Conservation (phyloP, 1,139 yeast species). For the Yamadazyma taylorii region DNA sequence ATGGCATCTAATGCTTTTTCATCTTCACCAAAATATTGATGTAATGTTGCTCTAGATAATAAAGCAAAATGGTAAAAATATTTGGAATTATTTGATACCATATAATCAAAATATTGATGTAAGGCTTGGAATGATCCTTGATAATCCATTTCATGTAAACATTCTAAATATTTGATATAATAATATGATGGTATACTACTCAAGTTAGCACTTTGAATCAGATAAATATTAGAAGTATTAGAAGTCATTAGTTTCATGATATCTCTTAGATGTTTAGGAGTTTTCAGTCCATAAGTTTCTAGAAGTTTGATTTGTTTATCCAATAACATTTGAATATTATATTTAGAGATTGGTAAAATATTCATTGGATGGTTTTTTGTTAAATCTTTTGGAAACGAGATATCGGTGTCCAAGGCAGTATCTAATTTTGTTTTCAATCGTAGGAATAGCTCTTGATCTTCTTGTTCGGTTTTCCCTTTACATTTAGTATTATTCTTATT, state of each 20-base stretch:
- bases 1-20: conserved; percentile 77
- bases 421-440: conserved; percentile 23
- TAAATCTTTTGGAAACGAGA: conserved; percentile 18
- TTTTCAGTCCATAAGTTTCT: conserved; percentile 53
- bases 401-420: conserved; percentile 19
- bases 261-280: conserved; percentile 46
- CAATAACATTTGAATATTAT: conserved; percentile 52
- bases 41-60: conserved; percentile 73
- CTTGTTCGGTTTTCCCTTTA: conserved; percentile 10
- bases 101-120: conserved; percentile 84
- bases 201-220: conserved; percentile 47
- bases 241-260: conserved; percentile 48
- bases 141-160: conserved; percentile 62
- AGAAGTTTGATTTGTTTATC: conserved; percentile 57
- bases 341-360: conserved; percentile 45
- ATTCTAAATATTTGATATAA: conserved; percentile 64
- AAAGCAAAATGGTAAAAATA: conserved; percentile 80
- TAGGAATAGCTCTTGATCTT: conserved; percentile 20
- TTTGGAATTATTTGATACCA: conserved; percentile 68
- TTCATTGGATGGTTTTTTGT: conserved; percentile 13
- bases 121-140: conserved; percentile 71
- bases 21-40: conserved; percentile 73
- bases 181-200: conserved; percentile 59
- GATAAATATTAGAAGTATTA: conserved; percentile 39
- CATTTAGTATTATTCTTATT: conserved; percentile 1